Evolutionary conservation across 2,329 filamentous ascomycete species (phyloP), one percentile per base, ranked within the genome.

Genomic region (Cryoendolithus antarcticus): DNA sequence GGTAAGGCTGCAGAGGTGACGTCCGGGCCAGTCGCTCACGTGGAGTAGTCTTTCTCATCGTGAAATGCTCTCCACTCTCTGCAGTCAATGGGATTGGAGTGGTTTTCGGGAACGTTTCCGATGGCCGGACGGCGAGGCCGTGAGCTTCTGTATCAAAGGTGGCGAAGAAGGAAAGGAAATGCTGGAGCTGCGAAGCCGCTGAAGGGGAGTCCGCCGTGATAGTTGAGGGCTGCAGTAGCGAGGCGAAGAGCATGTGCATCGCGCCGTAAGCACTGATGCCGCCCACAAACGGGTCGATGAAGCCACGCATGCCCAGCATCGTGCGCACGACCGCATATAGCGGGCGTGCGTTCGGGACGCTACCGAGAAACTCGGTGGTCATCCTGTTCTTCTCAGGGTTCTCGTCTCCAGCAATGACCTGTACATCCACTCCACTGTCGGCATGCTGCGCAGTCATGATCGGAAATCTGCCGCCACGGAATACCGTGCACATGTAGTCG

Each of bases 171-270:
- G 61, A 44, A 2, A 79, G 54, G 42, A 76, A 62, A 19, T 59
- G 54, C 2, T 71, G 49, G 3, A 79, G 59, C 13, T 66, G 64
- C 4, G 58, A 49, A 11, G 56, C 68, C 2, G 64, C 52, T 32
- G 55, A 42, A 24, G n/a, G 43, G 13, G 11, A 30, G 33, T 9
- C 27, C 30, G 19, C 32, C 12, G 9, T 40, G 45, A 11, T 40
- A 41, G 44, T 67, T 68, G 21, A 77, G 54, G 24, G 68, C 66
- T 21, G 19, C 19, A 21, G 19, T 21, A 21, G 19, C 19, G 19
- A 21, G 4, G 72, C 70, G 9, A 71, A 67, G 11, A 77, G 55
- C 62, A 77, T 70, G 59, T 75, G 70, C 49, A 74, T 65, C 8
- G 75, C 57, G 9, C 65, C 60, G 49, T 77, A 75, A 0, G 71